Conservation (phyloP, 2,329 filamentous ascomycete species). For the Raffaelea ambrosiae region DNA sequence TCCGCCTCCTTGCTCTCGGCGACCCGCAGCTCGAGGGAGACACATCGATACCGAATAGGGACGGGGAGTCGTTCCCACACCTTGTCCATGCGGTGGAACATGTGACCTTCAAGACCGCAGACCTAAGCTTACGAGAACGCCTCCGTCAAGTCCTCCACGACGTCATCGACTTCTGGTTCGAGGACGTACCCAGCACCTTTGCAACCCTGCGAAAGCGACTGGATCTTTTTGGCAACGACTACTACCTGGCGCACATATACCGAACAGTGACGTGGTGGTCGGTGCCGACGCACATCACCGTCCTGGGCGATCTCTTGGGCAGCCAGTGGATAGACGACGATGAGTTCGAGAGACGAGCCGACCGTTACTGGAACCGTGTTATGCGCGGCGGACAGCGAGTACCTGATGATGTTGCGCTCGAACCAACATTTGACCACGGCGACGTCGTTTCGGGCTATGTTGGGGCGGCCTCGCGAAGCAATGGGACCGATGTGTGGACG, state of each 20-base stretch:
- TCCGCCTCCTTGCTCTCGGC: constrained; percentile 78
- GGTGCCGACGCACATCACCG: constrained; percentile 74
- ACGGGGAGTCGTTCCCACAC: constrained; percentile 46
- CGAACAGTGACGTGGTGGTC: constrained; percentile 77
- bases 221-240: constrained; percentile 89
- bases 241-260: constrained; percentile 90
- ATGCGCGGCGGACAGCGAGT: constrained; percentile 63
- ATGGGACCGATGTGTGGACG: constrained; percentile 1
- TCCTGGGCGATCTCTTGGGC: constrained; percentile 84
- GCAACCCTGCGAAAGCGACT: constrained; percentile 67
- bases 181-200: constrained; percentile 61
- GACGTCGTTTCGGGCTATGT: constrained; percentile 35
- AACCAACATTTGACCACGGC: constrained; percentile 40
- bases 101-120: constrained; percentile 35
- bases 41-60: constrained; percentile 62
- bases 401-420: constrained; percentile 42
- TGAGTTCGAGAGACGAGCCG: constrained; percentile 69
- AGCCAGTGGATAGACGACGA: constrained; percentile 88
- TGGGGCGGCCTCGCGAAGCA: constrained; percentile 20
- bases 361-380: constrained; percentile 72
- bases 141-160: constrained; percentile 48
- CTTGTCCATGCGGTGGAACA: constrained; percentile 37
- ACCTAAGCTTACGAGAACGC: constrained; percentile 41
- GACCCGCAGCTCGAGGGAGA: constrained; percentile 94
- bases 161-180: constrained; percentile 49